Percentiles rank a stretch among this genome's conserved stretches.
phyloP scores from a whole-genome alignment of 352 stramenopile genomes.

The Globisporangium canariense region DNA sequence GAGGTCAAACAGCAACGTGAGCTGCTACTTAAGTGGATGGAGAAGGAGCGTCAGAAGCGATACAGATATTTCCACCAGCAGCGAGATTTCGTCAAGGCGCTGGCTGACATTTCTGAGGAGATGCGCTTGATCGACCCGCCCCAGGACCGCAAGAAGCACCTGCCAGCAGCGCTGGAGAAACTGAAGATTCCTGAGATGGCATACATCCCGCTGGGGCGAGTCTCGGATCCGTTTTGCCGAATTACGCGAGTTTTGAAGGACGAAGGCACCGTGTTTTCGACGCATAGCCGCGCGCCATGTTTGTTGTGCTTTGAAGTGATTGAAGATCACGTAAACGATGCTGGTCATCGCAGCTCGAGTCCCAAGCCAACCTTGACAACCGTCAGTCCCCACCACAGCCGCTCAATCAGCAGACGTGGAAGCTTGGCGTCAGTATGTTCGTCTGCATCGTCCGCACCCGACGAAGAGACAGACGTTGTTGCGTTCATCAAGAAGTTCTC shows the following conservation, averaged over 20 bases:
- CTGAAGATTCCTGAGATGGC: slow-evolving; percentile 65
- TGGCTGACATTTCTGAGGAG: slow-evolving; percentile 69
- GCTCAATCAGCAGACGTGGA: slow-evolving; percentile 1
- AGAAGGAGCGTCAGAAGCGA: slow-evolving; percentile 70
- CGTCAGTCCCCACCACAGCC: background rate
- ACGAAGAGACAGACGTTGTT: slow-evolving; percentile 46
- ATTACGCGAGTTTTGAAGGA: slow-evolving; percentile 63
- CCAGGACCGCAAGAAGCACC: slow-evolving; percentile 56
- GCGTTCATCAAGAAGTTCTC: slow-evolving; percentile 52
- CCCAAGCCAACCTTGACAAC: slow-evolving; percentile 11
- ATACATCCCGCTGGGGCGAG: slow-evolving; percentile 69
- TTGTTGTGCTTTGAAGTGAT: slow-evolving; percentile 80
- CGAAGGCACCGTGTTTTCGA: slow-evolving; percentile 83
- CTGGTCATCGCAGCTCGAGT: slow-evolving; percentile 31
- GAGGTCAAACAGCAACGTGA: slow-evolving; percentile 35
- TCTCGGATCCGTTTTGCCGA: slow-evolving; percentile 64
- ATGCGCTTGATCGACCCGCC: slow-evolving; percentile 67
- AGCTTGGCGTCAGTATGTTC: slow-evolving; percentile 22
- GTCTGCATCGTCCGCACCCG: slow-evolving; percentile 23
- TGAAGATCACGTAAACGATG: slow-evolving; percentile 65
- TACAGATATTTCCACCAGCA: slow-evolving; percentile 83
- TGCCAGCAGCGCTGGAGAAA: slow-evolving; percentile 40
- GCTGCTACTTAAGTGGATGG: slow-evolving; percentile 71
- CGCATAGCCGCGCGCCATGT: slow-evolving; percentile 65
- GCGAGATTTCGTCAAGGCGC: slow-evolving; percentile 65